Evolutionary conservation across 2,329 filamentous ascomycete genomes (phyloP), one percentile per base, ranked within the genome.

Genomic region (Thelonectria olida): DNA sequence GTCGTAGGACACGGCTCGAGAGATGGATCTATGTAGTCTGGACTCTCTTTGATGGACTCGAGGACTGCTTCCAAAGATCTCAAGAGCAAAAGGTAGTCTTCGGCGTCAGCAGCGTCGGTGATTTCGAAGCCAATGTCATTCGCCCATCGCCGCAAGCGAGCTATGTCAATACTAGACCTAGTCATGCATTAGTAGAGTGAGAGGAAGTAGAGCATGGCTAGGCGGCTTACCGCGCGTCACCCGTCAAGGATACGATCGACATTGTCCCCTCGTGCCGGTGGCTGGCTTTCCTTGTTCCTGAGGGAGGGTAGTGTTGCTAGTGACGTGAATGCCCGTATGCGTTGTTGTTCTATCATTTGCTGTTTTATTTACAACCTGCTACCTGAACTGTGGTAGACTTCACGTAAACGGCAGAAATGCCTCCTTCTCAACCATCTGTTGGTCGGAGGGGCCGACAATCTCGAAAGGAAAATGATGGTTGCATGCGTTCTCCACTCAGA

Each of bases 231-330:
- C 12, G 31, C 3, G 31, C 31, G 9, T 34, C 12, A 15, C 12
- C 15, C 15, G 31, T 15, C 31, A 34, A 15, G 12, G 31, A 34
- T 15, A 34, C 31, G 9, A 34, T 34, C 94, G 56, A n/a, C n/a
- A n/a, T n/a, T n/a, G n/a, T n/a, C n/a, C n/a, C n/a, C n/a, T n/a
- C n/a, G n/a, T n/a, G n/a, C n/a, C n/a, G n/a, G n/a, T n/a, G n/a
- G n/a, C n/a, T n/a, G n/a, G n/a, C n/a, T n/a, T n/a, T n/a, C n/a
- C n/a, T n/a, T n/a, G n/a, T n/a, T n/a, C n/a, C n/a, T n/a, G n/a
- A n/a, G n/a, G n/a, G n/a, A n/a, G n/a, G n/a, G n/a, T n/a, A n/a
- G n/a, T n/a, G n/a, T n/a, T n/a, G n/a, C n/a, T n/a, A n/a, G n/a
- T n/a, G n/a, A n/a, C n/a, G n/a, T n/a, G n/a, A n/a, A n/a, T n/a